Base-by-base conservation (phyloP, 2,329 filamentous ascomycete species). In the Pezicula radicicola region DNA sequence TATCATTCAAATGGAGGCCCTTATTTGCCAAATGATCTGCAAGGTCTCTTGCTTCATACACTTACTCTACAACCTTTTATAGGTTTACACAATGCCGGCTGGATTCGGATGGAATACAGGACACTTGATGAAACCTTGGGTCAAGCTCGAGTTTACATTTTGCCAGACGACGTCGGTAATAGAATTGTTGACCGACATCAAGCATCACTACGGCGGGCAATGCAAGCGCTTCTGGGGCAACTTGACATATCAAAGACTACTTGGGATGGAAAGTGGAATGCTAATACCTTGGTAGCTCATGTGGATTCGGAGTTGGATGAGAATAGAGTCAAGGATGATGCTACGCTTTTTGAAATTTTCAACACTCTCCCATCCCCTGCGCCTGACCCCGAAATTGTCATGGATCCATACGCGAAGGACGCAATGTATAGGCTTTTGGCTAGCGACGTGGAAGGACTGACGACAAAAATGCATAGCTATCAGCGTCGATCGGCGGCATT, bases 401-500 rank as follows among this genome's bases (percentile, higher is more conserved):
- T 62, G 1, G 79, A 84, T 51, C 66, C 68, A 0, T 77, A 83
- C 52, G 71, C 76, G 1, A 75, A 73, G 45, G 71, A 77, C 25
- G 76, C 80, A 0, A 78, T 88, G 63, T 69, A 77, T 39, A 74
- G 75, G 25, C 65, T 91, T 1, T 64, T 89, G 44, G 64, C 73
- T 33, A 75, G 77, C 61, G 61, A 70, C 12, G 60, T 88, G 1
- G 63, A 70, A 1, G 87, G 87, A 0, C 66, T 92, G 5, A 78
- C 68, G 13, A 89, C 89, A 0, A 71, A 71, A 0, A 73, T 97
- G 0, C 89, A 94, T 64, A 77, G 81, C 0, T 95, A 96, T 61
- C 93, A 97, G 66, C 79, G 85, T 47, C 80, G 87, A 42, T 93
- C 91, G 1, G 87, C 88, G 1, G 89, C 89, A 4, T 67, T 87